Percentiles rank a stretch among this genome's conserved stretches.
Conservation (phyloP, 495 filamentous ascomycete genomes). For the Jackrogersella minutella region DNA sequence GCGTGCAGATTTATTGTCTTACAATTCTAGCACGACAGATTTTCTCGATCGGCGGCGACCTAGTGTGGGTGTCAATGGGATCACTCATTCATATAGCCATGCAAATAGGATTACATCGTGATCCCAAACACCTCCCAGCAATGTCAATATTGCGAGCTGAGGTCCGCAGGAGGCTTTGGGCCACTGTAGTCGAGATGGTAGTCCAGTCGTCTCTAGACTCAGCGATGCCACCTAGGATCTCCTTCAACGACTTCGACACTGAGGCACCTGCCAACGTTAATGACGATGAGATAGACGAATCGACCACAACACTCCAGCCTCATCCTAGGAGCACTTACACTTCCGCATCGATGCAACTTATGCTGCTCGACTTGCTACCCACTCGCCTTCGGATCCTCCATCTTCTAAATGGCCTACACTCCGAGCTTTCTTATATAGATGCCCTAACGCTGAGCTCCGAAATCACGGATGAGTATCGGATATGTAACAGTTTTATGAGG, state of each 20-base stretch:
- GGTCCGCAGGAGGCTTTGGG: conserved; percentile 67
- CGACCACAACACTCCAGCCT: conserved; percentile 46
- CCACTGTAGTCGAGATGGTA: conserved; percentile 66
- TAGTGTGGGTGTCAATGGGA: conserved; percentile 65
- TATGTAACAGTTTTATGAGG: conserved; percentile 34
- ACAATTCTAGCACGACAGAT: conserved; percentile 62
- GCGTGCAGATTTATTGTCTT: conserved; percentile 64
- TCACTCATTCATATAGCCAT: conserved; percentile 64
- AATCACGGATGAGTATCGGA: conserved; percentile 49
- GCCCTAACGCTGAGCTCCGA: conserved; percentile 57
- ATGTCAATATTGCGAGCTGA: conserved; percentile 61
- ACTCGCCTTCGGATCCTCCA: conserved; percentile 59
- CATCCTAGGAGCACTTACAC: conserved; percentile 53
- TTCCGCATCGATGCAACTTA: conserved; percentile 60
- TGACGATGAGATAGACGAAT: conserved; percentile 62
- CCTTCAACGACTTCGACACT: conserved; percentile 61
- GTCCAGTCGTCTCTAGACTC: conserved; percentile 65
- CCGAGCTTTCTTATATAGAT: conserved; percentile 60
- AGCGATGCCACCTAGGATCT: conserved; percentile 62
- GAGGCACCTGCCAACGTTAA: conserved; percentile 63
- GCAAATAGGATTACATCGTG: conserved; percentile 66
- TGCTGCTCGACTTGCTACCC: conserved; percentile 57
- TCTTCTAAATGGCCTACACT: conserved; percentile 58
- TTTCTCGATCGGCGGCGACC: conserved; percentile 59
- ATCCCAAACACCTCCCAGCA: conserved; percentile 60